Evolutionary conservation across 352 stramenopile species (phyloP), one percentile per base, ranked within the genome.

Genomic region (Phytophthora podocarpi): DNA sequence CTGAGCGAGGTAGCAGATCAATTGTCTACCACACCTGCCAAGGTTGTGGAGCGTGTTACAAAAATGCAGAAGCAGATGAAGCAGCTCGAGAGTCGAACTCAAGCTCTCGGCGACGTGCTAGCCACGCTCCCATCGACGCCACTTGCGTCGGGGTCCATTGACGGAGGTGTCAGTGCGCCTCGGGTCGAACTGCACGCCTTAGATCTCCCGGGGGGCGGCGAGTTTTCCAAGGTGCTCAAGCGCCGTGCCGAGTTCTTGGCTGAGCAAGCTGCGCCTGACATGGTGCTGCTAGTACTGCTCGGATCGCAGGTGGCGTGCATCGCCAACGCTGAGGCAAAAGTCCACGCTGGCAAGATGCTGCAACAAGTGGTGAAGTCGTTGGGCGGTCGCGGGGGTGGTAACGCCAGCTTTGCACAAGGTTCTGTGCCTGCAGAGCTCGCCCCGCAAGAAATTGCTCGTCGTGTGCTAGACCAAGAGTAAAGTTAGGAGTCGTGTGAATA

Each of bases 61-160:
- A 90, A 89, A 53, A 65, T 91, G 49, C 78, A 93, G 36, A 86
- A 87, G 62, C 82, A 91, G 31, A 64, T 82, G 51, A 90, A 90
- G 59, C 65, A 81, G 58, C 67, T 88, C 24, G 79, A 91, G 58
- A 76, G 64, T 39, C 59, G 70, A 20, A 43, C 56, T 23, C 80
- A 90, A 65, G 59, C 74, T 56, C 70, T 93, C 1, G 59, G 74
- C 0, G 80, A 91, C 20, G 53, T 76, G 8, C 24, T 93, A 8
- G 77, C 80, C 13, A 67, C 64, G 11, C 49, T 81, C 7, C 76
- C 81, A 11, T 48, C 74, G 5, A 53, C 58, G 5, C 78, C 84
- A 20, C n/a, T 85, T 9, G 57, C 55, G 2, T 57, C 52, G 5
- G 76, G 78, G 7, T 28, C 37, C 15, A 39, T 80, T n/a, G 23